Evolutionary conservation across 345 rosid species (phyloP), one percentile per base, ranked within the genome.

Genomic region (Jatropha curcas): DNA sequence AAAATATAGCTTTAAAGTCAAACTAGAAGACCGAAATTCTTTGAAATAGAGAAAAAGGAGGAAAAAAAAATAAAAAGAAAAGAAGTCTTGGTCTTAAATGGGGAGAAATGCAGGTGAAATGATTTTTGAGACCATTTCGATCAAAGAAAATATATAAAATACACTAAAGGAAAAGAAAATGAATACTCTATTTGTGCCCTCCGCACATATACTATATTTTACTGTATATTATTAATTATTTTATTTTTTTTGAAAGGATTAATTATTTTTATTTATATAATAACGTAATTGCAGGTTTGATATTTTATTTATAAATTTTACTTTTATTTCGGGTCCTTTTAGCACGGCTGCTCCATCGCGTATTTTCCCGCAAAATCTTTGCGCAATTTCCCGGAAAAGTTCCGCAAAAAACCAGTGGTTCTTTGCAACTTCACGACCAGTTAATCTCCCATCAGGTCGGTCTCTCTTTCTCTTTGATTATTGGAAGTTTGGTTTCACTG

Each of bases 391-490:
- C 41, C 20, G 7, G 70, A 28, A 3, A 60, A 43, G 17, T 19
- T 2, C 37, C 0, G 24, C 4, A 66, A 45, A 31, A 35, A 20
- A 45, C 16, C 46, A 4, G 59, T 52, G 52, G 31, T 41, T 22
- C 56, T 34, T 3, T 34, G 39, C 41, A 9, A 28, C 73, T 59
- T 52, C 19, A 24, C 12, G 61, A 74, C 55, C 67, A 34, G 0
- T 37, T 1, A 34, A 68, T 73, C 24, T 6, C 50, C n/a, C 10
- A 4, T 9, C 70, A 56, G 74, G 80, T 76, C 30, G 34, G 12
- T 31, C 39, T 39, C 68, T 41, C 45, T 60, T 7, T 57, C 50
- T 22, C 41, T 4, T 33, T 70, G 65, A 64, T 37, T 46, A 51
- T 34, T 45, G 17, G 14, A 60, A 45, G 10, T 46, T 65, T 25